phyloP scores from a whole-genome alignment of 352 stramenopile genomes.

The Pythium dissotocum region DNA sequence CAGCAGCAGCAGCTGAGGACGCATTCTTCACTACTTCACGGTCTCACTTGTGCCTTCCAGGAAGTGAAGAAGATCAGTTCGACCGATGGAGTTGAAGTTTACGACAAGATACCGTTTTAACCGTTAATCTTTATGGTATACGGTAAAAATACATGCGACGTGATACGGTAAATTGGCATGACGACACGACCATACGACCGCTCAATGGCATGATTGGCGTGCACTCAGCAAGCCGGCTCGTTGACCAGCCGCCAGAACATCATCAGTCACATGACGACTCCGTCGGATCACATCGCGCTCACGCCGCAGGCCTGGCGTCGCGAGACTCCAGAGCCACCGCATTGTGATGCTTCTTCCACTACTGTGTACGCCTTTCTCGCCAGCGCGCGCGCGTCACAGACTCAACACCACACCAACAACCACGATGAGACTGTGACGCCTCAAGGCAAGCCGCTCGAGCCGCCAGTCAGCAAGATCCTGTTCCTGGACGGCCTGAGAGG shows the following conservation, averaged over 20 bases:
- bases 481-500: slow-evolving; percentile 35
- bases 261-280: too few relatives aligned
- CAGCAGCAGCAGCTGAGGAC: slow-evolving; percentile 52
- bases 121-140: neutral
- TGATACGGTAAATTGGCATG: too few relatives aligned
- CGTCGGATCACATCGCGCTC: neutral
- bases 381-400: neutral
- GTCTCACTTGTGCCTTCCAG: neutral
- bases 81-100: neutral
- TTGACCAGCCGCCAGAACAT: too few relatives aligned
- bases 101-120: neutral
- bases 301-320: neutral
- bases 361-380: neutral
- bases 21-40: too few relatives aligned
- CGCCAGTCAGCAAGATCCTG: slow-evolving; percentile 22
- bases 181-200: too few relatives aligned
- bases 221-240: too few relatives aligned
- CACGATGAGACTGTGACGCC: neutral
- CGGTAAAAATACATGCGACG: too few relatives aligned
- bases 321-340: neutral
- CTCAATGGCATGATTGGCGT: neutral
- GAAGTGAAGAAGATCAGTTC: neutral
- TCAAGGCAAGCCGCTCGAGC: neutral
- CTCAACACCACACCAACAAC: neutral
- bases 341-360: neutral